Evolutionary conservation across 441 rosid genomes (phyloP), one percentile per base, ranked within the genome.

Genomic region (Gossypium davidsonii): DNA sequence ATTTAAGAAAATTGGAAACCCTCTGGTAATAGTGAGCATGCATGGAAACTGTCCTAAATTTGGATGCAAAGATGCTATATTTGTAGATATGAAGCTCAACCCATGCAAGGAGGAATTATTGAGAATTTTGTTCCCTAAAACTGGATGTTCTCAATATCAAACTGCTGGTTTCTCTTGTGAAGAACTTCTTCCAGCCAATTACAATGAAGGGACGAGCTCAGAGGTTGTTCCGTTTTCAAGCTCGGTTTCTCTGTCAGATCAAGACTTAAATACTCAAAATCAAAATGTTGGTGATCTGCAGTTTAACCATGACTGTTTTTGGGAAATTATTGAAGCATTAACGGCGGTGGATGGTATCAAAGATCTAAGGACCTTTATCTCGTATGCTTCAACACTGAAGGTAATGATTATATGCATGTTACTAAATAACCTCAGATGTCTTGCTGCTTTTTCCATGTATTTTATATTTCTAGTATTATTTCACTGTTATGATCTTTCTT

Each of bases 61-160:
- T 25, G 23, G 5, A 1, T 12, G 78, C 75, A 68, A 25, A 6
- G 73, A 73, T 67, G 78, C 86, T 62, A 62, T 82, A 15, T 75
- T 74, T 78, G 60, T 87, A 23, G 78, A 87, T 62, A 75, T 83
- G 82, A 77, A 57, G 49, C 56, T 8, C 42, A 67, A 58, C 4
- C 52, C 68, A 31, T 60, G 74, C 53, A 83, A 71, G 37, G 84
- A 76, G 62, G 82, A 77, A 7, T 53, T 73, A 14, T 18, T 80
- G 59, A 61, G 31, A 75, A 28, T 20, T 15, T 42, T 83, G 65
- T 78, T 85, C 58, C 80, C 83, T 4, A 59, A 66, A 70, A 52
- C 21, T 37, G 34, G 48, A 58, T 37, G 26, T 10, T 42, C 67
- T 37, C 21, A 25, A 28, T 10, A 39, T 37, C 3, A 1, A 1